phyloP scores from a whole-genome alignment of 2,329 filamentous ascomycete species.

The Cryoendolithus antarcticus region DNA sequence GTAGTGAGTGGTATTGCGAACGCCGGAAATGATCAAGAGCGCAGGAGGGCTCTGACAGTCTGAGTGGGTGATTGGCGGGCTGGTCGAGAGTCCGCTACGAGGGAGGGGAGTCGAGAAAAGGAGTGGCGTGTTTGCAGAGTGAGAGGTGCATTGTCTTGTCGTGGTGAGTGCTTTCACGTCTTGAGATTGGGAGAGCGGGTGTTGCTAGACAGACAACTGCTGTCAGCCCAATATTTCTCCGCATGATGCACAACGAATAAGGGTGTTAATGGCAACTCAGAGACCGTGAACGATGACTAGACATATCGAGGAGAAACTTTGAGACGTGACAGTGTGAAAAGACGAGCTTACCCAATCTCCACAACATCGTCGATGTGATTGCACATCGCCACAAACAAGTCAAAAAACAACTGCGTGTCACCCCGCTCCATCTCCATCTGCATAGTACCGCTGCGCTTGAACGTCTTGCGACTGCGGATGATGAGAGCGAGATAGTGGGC shows the following conservation, averaged over 20 bases:
- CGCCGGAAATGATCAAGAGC: too few species aligned
- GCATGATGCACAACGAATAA: conserved; percentile 2
- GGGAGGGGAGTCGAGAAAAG: too few species aligned
- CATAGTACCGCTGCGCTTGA: conserved; percentile 97
- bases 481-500: conserved; percentile 96
- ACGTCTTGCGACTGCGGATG: conserved; percentile 92
- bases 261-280: too few species aligned
- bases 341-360: conserved; percentile 60
- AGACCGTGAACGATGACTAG: too few species aligned
- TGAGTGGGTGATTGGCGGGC: too few species aligned
- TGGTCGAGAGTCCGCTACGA: too few species aligned
- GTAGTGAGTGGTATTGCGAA: too few species aligned
- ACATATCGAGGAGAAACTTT: too few species aligned
- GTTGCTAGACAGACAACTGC: conserved; percentile 9
- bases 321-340: conserved; percentile 5
- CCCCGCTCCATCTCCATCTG: conserved; percentile 96
- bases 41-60: too few species aligned
- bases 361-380: conserved; percentile 96
- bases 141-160: too few species aligned
- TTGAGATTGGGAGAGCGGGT: conserved; percentile 14
- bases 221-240: conserved; percentile 8
- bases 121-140: too few species aligned
- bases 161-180: conserved; percentile 13
- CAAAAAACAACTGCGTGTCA: conserved; percentile 81
- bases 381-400: conserved; percentile 95